A percentile compares a stretch with the other conserved stretches of the same genome.
These are phyloP conservation scores for Sarocladiaceae sp. DNA, from an alignment of 2,329 filamentous ascomycete species.

Conservation along the genomic window DNA sequence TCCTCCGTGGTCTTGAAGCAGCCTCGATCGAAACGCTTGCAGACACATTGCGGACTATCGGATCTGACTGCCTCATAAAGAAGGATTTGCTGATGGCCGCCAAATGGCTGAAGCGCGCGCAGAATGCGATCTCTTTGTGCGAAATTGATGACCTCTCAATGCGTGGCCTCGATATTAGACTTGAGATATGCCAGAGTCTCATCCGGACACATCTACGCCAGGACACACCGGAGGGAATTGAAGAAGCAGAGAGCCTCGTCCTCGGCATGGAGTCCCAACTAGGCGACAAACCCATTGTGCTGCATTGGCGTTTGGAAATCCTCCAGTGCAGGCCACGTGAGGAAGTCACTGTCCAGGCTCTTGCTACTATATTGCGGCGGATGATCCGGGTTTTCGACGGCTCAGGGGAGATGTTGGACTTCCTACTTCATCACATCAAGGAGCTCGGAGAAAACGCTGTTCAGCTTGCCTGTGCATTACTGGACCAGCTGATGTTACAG, in stretches of 20 bases:
- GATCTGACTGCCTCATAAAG: constrained; percentile 49
- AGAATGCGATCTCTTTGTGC: constrained; percentile 49
- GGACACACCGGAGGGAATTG: constrained; percentile 34
- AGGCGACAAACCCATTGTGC: constrained; percentile 57
- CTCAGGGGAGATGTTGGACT: constrained; percentile 57
- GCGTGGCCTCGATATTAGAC: constrained; percentile 56
- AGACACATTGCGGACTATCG: constrained; percentile 67
- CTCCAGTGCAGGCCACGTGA: constrained; percentile 39
- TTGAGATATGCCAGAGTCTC: constrained; percentile 59
- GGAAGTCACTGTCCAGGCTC: constrained; percentile 42
- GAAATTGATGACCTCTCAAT: constrained; percentile 49
- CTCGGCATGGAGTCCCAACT: constrained; percentile 55
- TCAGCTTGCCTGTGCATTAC: constrained; percentile 37
- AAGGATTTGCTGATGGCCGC: constrained; percentile 48
- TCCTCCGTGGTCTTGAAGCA: constrained; percentile 34
- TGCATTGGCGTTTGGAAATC: constrained; percentile 63
- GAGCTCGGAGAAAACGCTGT: constrained; percentile 53
- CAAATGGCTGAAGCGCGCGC: constrained; percentile 69
- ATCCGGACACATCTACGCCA: constrained; percentile 49
- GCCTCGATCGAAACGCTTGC: constrained; percentile 53
- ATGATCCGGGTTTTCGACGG: constrained; percentile 56
- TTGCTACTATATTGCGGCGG: constrained; percentile 47
- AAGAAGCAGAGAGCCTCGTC: constrained; percentile 52
- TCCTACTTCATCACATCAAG: constrained; percentile 62
- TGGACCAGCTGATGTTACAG: constrained; percentile 59